A percentile compares a stretch with the other conserved stretches of the same genome.
Evolutionary conservation across 441 rosid species (phyloP).

Genomic region (Theobroma grandiflorum): DNA sequence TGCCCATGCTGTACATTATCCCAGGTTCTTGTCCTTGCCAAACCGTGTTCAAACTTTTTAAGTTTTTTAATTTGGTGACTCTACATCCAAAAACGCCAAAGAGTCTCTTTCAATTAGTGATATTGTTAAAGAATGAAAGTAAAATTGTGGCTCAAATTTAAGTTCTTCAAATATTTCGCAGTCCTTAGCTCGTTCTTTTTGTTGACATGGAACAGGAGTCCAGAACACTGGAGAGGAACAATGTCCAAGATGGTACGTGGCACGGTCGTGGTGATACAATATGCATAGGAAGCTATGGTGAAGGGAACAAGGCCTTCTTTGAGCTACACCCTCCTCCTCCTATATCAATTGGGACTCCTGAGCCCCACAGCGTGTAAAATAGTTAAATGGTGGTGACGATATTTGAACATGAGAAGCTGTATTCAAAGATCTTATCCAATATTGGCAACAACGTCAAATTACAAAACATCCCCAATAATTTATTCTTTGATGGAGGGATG

Average conservation of each 20-base stretch:
- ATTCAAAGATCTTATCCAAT: background rate
- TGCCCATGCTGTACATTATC: constrained; percentile 86
- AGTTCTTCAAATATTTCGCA: background rate
- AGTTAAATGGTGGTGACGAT: constrained; percentile 18
- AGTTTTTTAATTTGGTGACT: background rate
- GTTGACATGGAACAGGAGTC: constrained; percentile 65
- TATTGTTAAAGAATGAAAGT: background rate
- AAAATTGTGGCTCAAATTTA: background rate
- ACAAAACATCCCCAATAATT: background rate
- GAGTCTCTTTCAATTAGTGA: background rate
- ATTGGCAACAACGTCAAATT: background rate
- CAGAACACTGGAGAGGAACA: constrained; percentile 93
- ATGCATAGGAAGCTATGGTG: constrained; percentile 67
- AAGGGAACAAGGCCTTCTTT: constrained; percentile 57
- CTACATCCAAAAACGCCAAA: background rate
- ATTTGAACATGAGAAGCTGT: constrained; percentile 23
- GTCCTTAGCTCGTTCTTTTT: background rate
- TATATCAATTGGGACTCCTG: constrained; percentile 49
- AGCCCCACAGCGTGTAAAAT: constrained; percentile 43
- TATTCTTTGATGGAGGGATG: constrained; percentile 23
- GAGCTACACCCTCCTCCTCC: constrained; percentile 60
- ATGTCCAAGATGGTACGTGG: constrained; percentile 93
- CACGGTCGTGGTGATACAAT: constrained; percentile 93
- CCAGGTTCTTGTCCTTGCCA: constrained; percentile 58
- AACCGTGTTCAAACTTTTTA: background rate